Percentiles rank a stretch among this genome's conserved stretches.
Conservation (phyloP, 768 basidiomycete species). For the Mycena indigotica region DNA sequence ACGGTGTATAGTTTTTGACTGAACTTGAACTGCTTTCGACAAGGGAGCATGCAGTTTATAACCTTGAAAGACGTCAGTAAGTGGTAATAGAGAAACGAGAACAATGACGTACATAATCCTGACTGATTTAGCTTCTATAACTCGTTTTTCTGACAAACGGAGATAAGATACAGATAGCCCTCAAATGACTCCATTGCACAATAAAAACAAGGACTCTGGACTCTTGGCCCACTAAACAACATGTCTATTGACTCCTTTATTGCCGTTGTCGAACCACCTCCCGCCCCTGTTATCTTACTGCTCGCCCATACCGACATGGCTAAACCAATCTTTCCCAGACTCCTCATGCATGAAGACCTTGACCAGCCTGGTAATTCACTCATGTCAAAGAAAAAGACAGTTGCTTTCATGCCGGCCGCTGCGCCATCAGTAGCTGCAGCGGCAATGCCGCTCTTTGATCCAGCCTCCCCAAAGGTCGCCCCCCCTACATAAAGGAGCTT, state of each 20-base stretch:
- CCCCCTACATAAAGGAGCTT: neutral
- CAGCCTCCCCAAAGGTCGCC: neutral
- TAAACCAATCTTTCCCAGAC: neutral
- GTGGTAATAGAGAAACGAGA: no score
- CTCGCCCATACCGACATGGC: slow-evolving; percentile 2
- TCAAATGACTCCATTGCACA: neutral
- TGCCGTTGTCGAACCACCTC: neutral
- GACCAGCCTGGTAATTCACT: neutral
- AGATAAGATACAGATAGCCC: neutral
- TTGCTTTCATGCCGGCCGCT: neutral
- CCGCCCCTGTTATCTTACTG: neutral
- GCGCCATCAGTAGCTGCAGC: neutral
- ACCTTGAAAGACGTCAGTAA: no score
- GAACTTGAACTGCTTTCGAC: no score
- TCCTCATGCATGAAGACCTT: slow-evolving; percentile 7
- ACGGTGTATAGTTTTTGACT: no score
- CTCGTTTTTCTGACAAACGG: neutral
- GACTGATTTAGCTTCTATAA: no score
- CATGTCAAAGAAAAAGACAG: neutral
- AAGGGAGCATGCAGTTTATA: no score
- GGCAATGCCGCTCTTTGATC: neutral
- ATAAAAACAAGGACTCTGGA: slow-evolving; percentile 2
- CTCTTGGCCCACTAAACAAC: neutral
- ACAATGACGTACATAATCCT: no score
- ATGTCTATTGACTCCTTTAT: neutral